phyloP scores from a whole-genome alignment of 1,139 yeast species.

The Yamadazyma atlantica region DNA sequence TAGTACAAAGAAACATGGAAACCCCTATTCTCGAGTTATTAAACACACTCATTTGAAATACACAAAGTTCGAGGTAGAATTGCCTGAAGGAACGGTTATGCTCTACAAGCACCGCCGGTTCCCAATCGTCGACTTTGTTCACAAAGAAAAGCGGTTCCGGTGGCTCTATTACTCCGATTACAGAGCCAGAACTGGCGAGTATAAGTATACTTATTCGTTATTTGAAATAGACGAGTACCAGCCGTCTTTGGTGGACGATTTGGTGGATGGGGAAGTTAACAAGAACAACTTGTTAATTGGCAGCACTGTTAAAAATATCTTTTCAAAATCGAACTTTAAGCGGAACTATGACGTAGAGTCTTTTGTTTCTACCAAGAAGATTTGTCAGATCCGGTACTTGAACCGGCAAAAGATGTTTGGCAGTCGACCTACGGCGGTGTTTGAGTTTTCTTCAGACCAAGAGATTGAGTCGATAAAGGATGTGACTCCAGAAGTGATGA shows the following conservation, averaged over 20 bases:
- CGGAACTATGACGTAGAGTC: not conserved
- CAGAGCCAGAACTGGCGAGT: not conserved
- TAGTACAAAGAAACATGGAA: not conserved
- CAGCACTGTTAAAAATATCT: not conserved
- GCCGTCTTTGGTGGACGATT: conserved; percentile 4
- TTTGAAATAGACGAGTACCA: conserved; percentile 5
- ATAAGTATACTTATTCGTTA: conserved; percentile 4
- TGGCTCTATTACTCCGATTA: conserved; percentile 4
- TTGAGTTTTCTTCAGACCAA: conserved; percentile 2
- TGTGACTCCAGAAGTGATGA: not conserved
- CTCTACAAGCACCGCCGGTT: conserved; percentile 3
- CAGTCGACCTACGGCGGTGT: not conserved
- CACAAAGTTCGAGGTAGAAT: conserved; percentile 1
- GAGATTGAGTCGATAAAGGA: not conserved
- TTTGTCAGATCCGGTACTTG: conserved; percentile 1
- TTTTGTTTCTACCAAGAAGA: conserved; percentile 2
- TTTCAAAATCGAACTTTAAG: not conserved
- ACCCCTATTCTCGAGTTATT: not conserved
- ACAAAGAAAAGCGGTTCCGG: conserved; percentile 5
- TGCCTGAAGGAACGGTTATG: not conserved
- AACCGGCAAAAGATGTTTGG: not conserved
- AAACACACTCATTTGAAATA: not conserved
- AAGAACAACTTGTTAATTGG: conserved; percentile 3
- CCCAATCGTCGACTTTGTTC: conserved; percentile 8
- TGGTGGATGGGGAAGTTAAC: conserved; percentile 3